Percentiles rank a stretch among this genome's conserved stretches.
These are phyloP conservation scores for Marasmius tenuissimus DNA, from an alignment of 1,284 basidiomycete genomes.

Conservation along the genomic window DNA sequence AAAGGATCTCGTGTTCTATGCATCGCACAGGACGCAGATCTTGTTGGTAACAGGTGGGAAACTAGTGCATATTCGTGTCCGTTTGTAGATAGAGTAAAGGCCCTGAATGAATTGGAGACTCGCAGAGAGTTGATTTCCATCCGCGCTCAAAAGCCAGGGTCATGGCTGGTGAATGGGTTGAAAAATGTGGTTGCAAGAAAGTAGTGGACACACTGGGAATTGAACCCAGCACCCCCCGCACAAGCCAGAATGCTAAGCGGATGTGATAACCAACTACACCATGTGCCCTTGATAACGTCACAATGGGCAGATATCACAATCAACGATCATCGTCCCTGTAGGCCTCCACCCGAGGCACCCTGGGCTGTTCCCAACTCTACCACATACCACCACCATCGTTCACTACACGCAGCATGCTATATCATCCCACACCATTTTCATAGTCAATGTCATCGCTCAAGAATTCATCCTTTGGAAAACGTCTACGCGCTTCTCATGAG, in stretches of 20 bases:
- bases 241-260: conserved; percentile 10
- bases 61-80: neutral
- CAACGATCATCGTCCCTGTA: too few species aligned
- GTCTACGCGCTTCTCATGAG: neutral
- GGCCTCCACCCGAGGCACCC: neutral
- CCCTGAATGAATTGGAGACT: too few species aligned
- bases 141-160: too few species aligned
- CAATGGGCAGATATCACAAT: too few species aligned
- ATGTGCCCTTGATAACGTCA: conserved; percentile 6
- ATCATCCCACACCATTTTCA: neutral
- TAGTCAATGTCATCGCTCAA: neutral
- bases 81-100: too few species aligned
- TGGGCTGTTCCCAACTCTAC: neutral
- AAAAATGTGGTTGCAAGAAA: too few species aligned
- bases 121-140: too few species aligned
- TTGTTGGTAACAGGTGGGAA: neutral
- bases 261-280: conserved; percentile 18
- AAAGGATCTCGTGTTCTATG: neutral
- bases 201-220: too few species aligned
- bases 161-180: too few species aligned
- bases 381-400: neutral
- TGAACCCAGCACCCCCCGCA: too few species aligned
- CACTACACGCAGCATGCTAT: neutral
- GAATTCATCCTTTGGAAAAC: conserved; percentile 1
- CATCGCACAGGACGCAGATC: neutral